phyloP scores from a whole-genome alignment of 768 basidiomycete species.

The Lactarius hatsudake region DNA sequence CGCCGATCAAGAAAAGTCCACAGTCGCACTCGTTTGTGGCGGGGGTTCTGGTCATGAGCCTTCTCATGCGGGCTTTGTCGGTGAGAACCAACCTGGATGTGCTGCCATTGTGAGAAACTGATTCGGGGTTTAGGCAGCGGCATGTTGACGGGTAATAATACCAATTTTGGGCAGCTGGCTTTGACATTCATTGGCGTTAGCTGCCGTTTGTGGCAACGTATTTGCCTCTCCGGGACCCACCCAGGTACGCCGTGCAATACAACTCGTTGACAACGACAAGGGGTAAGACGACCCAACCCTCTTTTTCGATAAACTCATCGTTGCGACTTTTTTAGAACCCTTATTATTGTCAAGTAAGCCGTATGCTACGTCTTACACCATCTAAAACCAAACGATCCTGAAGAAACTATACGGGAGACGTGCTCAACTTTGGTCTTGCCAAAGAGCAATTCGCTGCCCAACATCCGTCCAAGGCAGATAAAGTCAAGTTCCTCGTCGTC shows the following conservation, averaged over 20 bases:
- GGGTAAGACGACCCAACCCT: slow-evolving; percentile 46
- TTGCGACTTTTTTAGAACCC: slow-evolving; percentile 46
- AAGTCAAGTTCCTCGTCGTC: slow-evolving; percentile 75
- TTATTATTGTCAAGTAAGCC: slow-evolving; percentile 78
- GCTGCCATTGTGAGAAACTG: background rate
- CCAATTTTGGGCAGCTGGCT: background rate
- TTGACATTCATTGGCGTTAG: slow-evolving; percentile 32
- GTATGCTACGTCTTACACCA: background rate
- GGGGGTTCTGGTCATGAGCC: slow-evolving; percentile 93
- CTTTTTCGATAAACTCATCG: background rate
- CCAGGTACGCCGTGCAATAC: slow-evolving; percentile 80
- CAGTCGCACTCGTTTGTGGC: slow-evolving; percentile 77
- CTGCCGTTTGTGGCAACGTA: slow-evolving; percentile 83
- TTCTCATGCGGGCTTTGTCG: slow-evolving; percentile 87
- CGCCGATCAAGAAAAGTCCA: slow-evolving; percentile 52
- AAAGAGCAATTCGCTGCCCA: slow-evolving; percentile 77
- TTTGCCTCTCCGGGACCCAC: slow-evolving; percentile 88
- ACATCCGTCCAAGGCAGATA: slow-evolving; percentile 63
- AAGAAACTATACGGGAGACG: slow-evolving; percentile 88
- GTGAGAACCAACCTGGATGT: slow-evolving; percentile 39
- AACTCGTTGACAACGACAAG: slow-evolving; percentile 66
- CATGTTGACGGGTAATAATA: slow-evolving; percentile 61
- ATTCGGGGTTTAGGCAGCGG: slow-evolving; percentile 53
- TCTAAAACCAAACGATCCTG: background rate
- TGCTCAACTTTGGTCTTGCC: slow-evolving; percentile 89